phyloP scores from a whole-genome alignment of 768 basidiomycete species.

The Termitomyces sp. region DNA sequence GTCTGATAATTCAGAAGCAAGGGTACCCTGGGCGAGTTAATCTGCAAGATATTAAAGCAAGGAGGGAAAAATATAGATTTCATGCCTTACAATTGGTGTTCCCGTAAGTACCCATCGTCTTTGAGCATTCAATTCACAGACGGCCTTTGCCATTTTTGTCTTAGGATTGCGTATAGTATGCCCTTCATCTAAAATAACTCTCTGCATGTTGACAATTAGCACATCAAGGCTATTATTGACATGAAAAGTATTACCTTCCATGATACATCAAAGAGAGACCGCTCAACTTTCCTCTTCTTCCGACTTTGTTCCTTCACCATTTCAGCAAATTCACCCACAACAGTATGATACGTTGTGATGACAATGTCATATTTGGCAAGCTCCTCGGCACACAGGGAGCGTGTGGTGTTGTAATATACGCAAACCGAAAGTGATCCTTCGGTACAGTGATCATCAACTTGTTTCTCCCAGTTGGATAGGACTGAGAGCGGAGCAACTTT shows the following conservation, averaged over 20 bases:
- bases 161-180: constrained; percentile 83
- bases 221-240: neutral
- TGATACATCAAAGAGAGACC: constrained; percentile 56
- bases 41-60: constrained; percentile 31
- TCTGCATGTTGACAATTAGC: constrained; percentile 26
- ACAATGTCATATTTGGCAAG: constrained; percentile 71
- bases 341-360: constrained; percentile 79
- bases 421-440: constrained; percentile 45
- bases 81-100: constrained; percentile 78
- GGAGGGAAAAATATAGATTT: neutral
- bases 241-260: constrained; percentile 63
- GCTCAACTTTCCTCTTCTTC: constrained; percentile 59
- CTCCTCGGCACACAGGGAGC: constrained; percentile 50
- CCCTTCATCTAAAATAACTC: constrained; percentile 85
- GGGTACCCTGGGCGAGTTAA: constrained; percentile 69
- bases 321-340: constrained; percentile 49
- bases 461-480: constrained; percentile 85
- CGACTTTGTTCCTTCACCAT: constrained; percentile 24
- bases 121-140: constrained; percentile 56
- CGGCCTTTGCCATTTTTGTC: constrained; percentile 77
- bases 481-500: constrained; percentile 82
- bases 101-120: constrained; percentile 79
- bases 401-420: constrained; percentile 70
- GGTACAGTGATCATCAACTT: constrained; percentile 67
- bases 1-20: neutral